These are phyloP conservation scores for Carnegiea gigantea DNA, from an alignment of 179 eudicot species.

Conservation along the genomic window DNA sequence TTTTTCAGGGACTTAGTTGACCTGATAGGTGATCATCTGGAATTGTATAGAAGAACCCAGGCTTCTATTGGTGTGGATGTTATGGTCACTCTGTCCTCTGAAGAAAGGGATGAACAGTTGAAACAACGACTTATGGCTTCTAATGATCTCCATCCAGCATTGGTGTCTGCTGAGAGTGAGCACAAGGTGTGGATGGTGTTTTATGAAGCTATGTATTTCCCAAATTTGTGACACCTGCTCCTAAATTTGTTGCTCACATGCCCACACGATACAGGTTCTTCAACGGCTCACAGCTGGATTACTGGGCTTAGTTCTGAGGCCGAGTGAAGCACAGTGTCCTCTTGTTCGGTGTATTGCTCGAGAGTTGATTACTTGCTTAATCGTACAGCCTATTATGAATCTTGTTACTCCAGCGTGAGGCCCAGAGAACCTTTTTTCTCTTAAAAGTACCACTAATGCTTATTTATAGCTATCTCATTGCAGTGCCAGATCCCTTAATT, in stretches of 20 bases:
- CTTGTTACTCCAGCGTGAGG: constrained; percentile 92
- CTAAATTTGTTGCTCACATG: constrained; percentile 18
- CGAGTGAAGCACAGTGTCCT: constrained; percentile 89
- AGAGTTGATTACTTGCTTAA: constrained; percentile 87
- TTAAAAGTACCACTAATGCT: background rate
- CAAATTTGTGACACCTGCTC: constrained; percentile 7
- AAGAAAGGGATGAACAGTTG: constrained; percentile 95
- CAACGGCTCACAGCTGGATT: constrained; percentile 76
- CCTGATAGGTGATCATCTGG: constrained; percentile 85
- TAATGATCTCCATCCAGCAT: constrained; percentile 94
- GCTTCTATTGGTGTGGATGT: constrained; percentile 88
- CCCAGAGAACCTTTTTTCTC: constrained; percentile 5
- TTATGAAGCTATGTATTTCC: constrained; percentile 22
- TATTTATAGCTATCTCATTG: constrained; percentile 1
- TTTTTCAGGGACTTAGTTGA: constrained; percentile 84
- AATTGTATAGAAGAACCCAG: constrained; percentile 88
- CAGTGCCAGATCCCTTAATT: too few species aligned
- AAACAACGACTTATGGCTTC: constrained; percentile 87
- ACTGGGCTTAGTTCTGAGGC: constrained; percentile 72
- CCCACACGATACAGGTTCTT: constrained; percentile 53
- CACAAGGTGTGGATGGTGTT: constrained; percentile 82
- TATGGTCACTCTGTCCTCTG: constrained; percentile 87
- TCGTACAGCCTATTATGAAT: constrained; percentile 82
- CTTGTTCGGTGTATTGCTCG: constrained; percentile 89
- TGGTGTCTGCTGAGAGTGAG: constrained; percentile 89